Base-by-base conservation (phyloP, 768 basidiomycete genomes). In the Lyophyllum shimeji region DNA sequence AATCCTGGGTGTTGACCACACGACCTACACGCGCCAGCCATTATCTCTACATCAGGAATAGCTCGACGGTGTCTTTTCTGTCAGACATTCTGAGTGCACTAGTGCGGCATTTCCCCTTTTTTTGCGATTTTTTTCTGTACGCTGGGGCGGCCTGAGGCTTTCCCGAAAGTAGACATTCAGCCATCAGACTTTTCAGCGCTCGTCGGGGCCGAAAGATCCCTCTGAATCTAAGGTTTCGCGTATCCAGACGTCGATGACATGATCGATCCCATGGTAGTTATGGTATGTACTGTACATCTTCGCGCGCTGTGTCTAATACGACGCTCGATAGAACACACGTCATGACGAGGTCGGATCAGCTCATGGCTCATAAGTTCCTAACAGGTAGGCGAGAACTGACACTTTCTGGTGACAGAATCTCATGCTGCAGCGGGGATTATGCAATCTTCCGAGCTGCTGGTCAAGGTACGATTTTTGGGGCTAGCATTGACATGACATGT, bases 401-500 rank as follows among this genome's bases (percentile, higher is more conserved):
- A 57, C n/a, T 44, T 47, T 34, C 52, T 49, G 48, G 18, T 46
- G 48, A 43, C 40, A 13, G 29, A 48, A 13, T 49, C 31, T 11
- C 31, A 49, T 18, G 31, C 21, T 11, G 29, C 33, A 49, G 48
- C 33, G 23, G 37, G 33, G 25, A 46, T 23, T 37, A 49, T 49
- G 31, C 33, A 34, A 37, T 37, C 48, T 25, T 7, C 21, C 7
- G 21, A 24, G 17, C 24, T 51, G 21, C 18, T n/a, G 24, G 39
- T 27, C 21, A 5, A 27, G 6, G 9, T 49, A 1, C 24, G 40
- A 25, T 31, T 42, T 23, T 50, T 49, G 50, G 50, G 59, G 52
- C 57, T 54, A 57, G 50, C 20, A 7, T 58, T 63, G 62, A 61
- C 61, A 64, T 60, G 58, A 49, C 63, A 56, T 62, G 63, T 55